Conservation (phyloP, 352 stramenopile genomes). For the Plasmopara muralis region DNA sequence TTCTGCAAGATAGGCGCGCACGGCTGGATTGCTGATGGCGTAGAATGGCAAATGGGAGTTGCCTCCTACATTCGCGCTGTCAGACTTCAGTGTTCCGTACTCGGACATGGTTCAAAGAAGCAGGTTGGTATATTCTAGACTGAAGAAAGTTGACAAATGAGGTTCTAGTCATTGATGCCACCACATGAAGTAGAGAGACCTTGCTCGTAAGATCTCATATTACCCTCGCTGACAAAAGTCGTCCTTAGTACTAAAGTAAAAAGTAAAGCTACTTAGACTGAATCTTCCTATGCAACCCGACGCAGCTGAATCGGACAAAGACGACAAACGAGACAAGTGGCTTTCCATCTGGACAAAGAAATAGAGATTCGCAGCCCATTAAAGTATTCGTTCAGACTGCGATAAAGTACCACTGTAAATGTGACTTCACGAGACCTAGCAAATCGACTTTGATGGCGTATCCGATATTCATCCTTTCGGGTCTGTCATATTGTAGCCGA, state of each 20-base stretch:
- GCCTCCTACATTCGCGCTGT: constrained; percentile 23
- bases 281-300: background rate
- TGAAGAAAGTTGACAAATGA: constrained; percentile 20
- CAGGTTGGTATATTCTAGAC: constrained; percentile 2
- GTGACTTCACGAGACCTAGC: too few relatives aligned
- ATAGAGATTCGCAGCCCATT: background rate
- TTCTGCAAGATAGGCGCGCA: constrained; percentile 53
- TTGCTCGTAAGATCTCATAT: too few relatives aligned
- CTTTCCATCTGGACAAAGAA: background rate
- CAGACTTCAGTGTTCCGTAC: constrained; percentile 27
- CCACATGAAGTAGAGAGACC: too few relatives aligned
- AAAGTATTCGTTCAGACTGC: too few relatives aligned
- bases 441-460: too few relatives aligned
- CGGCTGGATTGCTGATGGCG: constrained; percentile 21
- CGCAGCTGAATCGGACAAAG: constrained; percentile 8
- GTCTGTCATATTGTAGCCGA: too few relatives aligned
- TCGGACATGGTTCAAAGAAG: constrained; percentile 21
- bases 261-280: constrained; percentile 10
- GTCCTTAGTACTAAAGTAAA: too few relatives aligned
- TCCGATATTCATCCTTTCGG: too few relatives aligned
- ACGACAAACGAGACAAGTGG: constrained; percentile 1
- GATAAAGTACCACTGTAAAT: too few relatives aligned
- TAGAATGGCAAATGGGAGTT: constrained; percentile 28
- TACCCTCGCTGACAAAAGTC: too few relatives aligned
- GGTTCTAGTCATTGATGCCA: constrained; percentile 15